These are phyloP conservation scores for Viridothelium virens DNA, from an alignment of 495 filamentous ascomycete genomes.

Conservation along the genomic window DNA sequence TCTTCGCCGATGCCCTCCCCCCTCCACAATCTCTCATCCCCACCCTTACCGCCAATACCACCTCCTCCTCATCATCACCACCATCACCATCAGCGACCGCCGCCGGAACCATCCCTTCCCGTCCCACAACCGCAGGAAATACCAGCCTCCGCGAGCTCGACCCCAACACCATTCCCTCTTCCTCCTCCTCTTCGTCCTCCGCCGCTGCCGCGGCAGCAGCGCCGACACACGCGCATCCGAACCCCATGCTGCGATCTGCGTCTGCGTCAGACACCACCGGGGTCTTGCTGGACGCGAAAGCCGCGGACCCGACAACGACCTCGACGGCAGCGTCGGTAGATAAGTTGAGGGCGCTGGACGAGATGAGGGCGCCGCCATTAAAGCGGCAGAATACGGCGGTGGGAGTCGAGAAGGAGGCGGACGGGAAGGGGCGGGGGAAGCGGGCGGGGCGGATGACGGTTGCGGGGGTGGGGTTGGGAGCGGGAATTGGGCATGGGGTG, in stretches of 20 bases:
- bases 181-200: constrained; percentile 15
- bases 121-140: constrained; percentile 16
- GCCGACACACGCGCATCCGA: constrained; percentile 8
- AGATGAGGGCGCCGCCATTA: constrained; percentile 18
- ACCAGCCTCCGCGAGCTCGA: constrained; percentile 35
- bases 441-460: constrained; percentile 31
- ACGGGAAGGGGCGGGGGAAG: constrained; percentile 29
- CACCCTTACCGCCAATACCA: constrained; percentile 18
- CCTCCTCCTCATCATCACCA: neutral
- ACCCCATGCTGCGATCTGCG: neutral
- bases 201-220: constrained; percentile 17
- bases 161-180: constrained; percentile 26
- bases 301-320: too few species aligned
- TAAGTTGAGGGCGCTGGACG: neutral
- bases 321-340: too few species aligned
- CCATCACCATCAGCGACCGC: constrained; percentile 8
- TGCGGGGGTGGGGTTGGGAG: constrained; percentile 21
- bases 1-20: constrained; percentile 33
- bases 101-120: constrained; percentile 17
- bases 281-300: too few species aligned
- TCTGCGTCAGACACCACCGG: neutral
- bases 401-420: neutral
- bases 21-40: constrained; percentile 1
- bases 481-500: constrained; percentile 13
- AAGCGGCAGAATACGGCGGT: constrained; percentile 31